Percentiles rank a stretch among this genome's conserved stretches.
Conservation (phyloP, 148 eudicot species). For the Diospyros kaki region DNA sequence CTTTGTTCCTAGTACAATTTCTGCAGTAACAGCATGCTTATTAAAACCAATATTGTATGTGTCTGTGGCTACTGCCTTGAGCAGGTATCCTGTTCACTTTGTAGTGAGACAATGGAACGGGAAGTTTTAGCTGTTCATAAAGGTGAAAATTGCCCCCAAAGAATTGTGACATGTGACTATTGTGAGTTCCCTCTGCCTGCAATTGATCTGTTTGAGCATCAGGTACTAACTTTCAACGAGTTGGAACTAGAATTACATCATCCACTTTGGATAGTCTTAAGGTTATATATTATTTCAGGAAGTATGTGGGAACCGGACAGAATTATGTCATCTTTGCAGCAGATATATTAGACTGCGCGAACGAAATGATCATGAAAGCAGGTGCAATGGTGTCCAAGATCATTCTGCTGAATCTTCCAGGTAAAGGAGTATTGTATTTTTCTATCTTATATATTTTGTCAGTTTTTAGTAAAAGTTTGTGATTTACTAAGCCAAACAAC, state of each 20-base stretch:
- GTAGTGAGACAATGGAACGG: conserved; percentile 84
- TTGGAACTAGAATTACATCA: neutral
- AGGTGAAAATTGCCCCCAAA: conserved; percentile 80
- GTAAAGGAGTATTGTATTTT: conserved; percentile 25
- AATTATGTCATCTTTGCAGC: conserved; percentile 60
- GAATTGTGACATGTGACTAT: conserved; percentile 86
- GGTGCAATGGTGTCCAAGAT: conserved; percentile 56
- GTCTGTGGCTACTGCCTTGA: conserved; percentile 15
- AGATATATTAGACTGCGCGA: conserved; percentile 84
- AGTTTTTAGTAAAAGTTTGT: no score
- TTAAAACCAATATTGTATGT: neutral
- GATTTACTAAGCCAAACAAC: no score
- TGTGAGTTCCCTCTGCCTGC: conserved; percentile 97
- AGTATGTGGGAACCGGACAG: conserved; percentile 97
- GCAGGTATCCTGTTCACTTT: conserved; percentile 89
- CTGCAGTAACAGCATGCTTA: neutral
- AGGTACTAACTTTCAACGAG: conserved; percentile 39
- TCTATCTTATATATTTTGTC: no score
- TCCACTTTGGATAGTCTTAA: neutral
- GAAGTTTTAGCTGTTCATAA: conserved; percentile 72
- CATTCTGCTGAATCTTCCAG: conserved; percentile 60
- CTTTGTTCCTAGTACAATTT: neutral
- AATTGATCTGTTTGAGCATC: conserved; percentile 79
- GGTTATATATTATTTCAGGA: conserved; percentile 45
- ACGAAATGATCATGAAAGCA: conserved; percentile 67